A percentile compares a stretch with the other conserved stretches of the same genome.
These are phyloP conservation scores for Cadophora luteo-olivacea DNA, from an alignment of 2,329 filamentous ascomycete genomes.

Conservation along the genomic window DNA sequence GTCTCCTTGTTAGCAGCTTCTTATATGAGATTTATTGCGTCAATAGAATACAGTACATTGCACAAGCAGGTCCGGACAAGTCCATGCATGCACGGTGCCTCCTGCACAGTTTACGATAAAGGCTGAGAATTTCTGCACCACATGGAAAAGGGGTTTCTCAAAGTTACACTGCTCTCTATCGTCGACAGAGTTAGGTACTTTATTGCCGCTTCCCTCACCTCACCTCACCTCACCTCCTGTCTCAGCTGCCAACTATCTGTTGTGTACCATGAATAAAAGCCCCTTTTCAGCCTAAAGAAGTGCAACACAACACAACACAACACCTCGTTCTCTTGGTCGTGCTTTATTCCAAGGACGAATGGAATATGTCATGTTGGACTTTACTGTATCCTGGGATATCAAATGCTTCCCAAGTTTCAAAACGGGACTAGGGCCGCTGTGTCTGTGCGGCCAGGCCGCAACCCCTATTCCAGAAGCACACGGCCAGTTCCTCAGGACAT, in stretches of 20 bases:
- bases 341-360: neutral
- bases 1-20: neutral
- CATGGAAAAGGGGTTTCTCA: neutral
- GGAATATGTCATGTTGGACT: neutral
- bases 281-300: neutral
- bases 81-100: neutral
- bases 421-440: constrained; percentile 9
- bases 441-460: constrained; percentile 14
- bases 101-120: neutral
- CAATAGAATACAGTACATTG: neutral
- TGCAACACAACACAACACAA: neutral
- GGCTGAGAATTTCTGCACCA: neutral
- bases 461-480: constrained; percentile 2
- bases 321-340: neutral
- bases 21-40: neutral
- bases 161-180: neutral
- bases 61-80: neutral
- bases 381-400: neutral
- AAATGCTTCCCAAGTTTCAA: constrained; percentile 22
- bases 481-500: neutral
- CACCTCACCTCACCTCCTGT: constrained; percentile 4
- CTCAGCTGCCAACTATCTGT: constrained; percentile 1
- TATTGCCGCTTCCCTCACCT: constrained; percentile 1
- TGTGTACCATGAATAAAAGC: neutral
- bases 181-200: neutral